Evolutionary conservation across 2,329 filamentous ascomycete genomes (phyloP).

Genomic region (Fonsecaea nubica): DNA sequence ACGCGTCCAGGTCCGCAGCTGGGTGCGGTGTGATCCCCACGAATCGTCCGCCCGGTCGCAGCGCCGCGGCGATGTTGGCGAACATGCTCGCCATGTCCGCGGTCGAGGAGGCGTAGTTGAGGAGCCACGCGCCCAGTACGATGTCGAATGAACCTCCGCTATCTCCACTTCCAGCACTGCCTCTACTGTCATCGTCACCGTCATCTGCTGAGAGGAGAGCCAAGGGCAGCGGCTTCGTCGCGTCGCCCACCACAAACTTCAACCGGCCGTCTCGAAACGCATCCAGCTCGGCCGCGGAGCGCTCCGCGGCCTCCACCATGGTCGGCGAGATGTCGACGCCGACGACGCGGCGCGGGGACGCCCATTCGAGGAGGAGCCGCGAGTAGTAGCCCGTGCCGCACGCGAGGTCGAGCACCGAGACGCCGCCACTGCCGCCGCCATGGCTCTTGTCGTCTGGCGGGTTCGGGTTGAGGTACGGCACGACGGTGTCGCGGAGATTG

Average conservation of each 20-base stretch:
- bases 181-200: conserved; percentile 22
- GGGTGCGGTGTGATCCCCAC: conserved; percentile 43
- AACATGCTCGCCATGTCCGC: conserved; percentile 46
- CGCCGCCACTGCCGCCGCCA: not conserved
- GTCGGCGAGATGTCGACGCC: conserved; percentile 47
- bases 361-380: conserved; percentile 46
- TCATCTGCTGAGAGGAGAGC: not conserved
- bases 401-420: conserved; percentile 47
- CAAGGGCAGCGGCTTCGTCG: conserved; percentile 1
- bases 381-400: conserved; percentile 50
- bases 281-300: not conserved
- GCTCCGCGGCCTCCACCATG: conserved; percentile 45
- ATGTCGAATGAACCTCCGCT: conserved; percentile 43
- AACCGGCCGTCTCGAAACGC: not conserved
- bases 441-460: too few relatives aligned
- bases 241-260: conserved; percentile 13
- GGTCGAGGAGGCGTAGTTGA: conserved; percentile 47
- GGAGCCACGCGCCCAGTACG: conserved; percentile 47
- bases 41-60: conserved; percentile 46
- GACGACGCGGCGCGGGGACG: conserved; percentile 43
- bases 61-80: conserved; percentile 45
- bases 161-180: too few relatives aligned
- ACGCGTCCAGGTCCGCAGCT: conserved; percentile 38
- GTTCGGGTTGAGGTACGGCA: conserved; percentile 9
- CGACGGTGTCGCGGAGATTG: conserved; percentile 19